Evolutionary conservation across 495 filamentous ascomycete genomes (phyloP), one percentile per base, ranked within the genome.

Genomic region (Pyrenula massariospora): DNA sequence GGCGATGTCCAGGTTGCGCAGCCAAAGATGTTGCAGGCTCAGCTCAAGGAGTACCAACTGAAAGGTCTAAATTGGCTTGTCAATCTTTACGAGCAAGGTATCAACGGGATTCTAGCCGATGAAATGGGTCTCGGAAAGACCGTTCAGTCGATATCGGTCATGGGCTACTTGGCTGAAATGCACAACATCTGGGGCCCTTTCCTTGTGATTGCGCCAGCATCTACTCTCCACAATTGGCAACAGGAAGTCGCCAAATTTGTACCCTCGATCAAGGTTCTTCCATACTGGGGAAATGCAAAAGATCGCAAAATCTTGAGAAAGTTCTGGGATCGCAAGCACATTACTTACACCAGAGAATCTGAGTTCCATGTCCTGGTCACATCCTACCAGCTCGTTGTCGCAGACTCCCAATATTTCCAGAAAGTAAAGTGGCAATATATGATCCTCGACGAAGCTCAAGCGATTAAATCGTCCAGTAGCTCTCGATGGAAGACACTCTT

Each of bases 71-170:
- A 96, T 65, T 98, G 93, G 93, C 85, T 98, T 22, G 94, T 94
- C 72, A 96, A 98, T 68, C 75, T 98, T 56, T 98, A 98, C 73
- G 93, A 98, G 67, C 93, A 98, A 68, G 93, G 93, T 68, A 98
- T 98, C 84, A 98, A 98, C 74, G 94, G 93, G 67, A 98, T 98
- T 57, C 75, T 98, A 57, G 93, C 93, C 61, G 93, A 98, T 64
- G 93, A 98, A 74, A 98, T 98, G 93, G 93, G 93, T 83, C 86
- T 98, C 24, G 93, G 93, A 62, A 98, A 98, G 71, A 98, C 93
- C 19, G 90, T 98, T 21, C 93, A 98, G 74, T 96, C 91, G 3
- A 98, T 98, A 57, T 97, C 93, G 2, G 94, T 98, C 58, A 97
- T 98, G 94, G 91, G 90, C 12, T 97, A 98, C 67, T 85, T 98